Evolutionary conservation across 2,329 filamentous ascomycete genomes (phyloP).

Genomic region (Gnomoniopsis sp.): DNA sequence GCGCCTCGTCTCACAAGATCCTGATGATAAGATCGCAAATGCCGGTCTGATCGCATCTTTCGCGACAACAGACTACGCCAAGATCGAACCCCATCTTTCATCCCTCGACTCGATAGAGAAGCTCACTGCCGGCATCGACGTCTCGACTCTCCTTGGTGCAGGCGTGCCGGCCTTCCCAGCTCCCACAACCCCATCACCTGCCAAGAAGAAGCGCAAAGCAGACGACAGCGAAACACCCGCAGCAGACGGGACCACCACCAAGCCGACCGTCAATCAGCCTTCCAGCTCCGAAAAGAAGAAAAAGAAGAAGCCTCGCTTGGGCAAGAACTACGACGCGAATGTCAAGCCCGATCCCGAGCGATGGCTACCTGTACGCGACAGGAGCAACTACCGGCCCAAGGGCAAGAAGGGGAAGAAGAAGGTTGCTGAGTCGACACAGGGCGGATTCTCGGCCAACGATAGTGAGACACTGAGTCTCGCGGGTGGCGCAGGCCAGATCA

Average conservation of each 20-base stretch:
- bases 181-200: constrained; percentile 33
- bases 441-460: constrained; percentile 72
- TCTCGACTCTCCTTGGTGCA: constrained; percentile 58
- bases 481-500: constrained; percentile 60
- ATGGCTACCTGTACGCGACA: constrained; percentile 87
- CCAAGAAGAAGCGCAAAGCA: constrained; percentile 46
- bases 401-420: constrained; percentile 90
- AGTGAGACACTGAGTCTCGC: constrained; percentile 64
- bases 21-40: constrained; percentile 65
- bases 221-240: constrained; percentile 23
- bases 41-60: constrained; percentile 86
- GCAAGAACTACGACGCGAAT: constrained; percentile 70
- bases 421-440: constrained; percentile 75
- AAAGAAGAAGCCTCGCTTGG: constrained; percentile 49
- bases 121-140: constrained; percentile 59
- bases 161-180: constrained; percentile 56
- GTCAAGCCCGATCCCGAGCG: constrained; percentile 86
- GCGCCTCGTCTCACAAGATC: constrained; percentile 62
- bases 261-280: not conserved
- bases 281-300: constrained; percentile 31
- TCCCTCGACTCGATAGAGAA: constrained; percentile 60
- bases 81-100: constrained; percentile 51
- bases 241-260: constrained; percentile 12
- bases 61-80: constrained; percentile 57
- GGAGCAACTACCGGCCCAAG: constrained; percentile 85